Conservation (phyloP, 2,329 filamentous ascomycete species). For the Phialocephala subalpina region DNA sequence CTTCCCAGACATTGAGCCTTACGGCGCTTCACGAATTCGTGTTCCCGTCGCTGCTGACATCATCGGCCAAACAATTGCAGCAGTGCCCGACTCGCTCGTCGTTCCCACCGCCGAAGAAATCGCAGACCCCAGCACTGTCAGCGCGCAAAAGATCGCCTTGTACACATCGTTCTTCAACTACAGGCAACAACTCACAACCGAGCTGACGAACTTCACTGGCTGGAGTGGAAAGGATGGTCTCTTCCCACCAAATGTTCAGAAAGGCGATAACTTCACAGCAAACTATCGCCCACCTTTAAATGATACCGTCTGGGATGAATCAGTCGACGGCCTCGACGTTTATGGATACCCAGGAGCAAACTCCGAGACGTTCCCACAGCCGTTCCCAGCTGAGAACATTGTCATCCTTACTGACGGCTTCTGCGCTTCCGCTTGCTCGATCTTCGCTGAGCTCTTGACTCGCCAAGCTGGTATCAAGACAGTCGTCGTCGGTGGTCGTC, state of each 20-base stretch:
- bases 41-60: conserved; percentile 13
- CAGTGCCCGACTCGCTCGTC: conserved; percentile 8
- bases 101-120: neutral
- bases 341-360: conserved; percentile 33
- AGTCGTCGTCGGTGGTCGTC: conserved; percentile 58
- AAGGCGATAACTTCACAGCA: conserved; percentile 24
- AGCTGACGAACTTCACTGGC: conserved; percentile 20
- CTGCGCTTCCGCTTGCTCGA: conserved; percentile 65
- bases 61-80: conserved; percentile 3
- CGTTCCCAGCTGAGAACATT: conserved; percentile 50
- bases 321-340: conserved; percentile 32
- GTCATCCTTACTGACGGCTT: conserved; percentile 59
- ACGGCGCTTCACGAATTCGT: conserved; percentile 14
- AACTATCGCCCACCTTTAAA: conserved; percentile 12
- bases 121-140: neutral
- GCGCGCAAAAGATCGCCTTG: neutral
- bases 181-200: conserved; percentile 3
- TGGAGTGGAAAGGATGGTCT: neutral
- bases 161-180: conserved; percentile 17
- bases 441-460: conserved; percentile 61
- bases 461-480: conserved; percentile 59
- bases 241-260: conserved; percentile 11
- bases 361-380: conserved; percentile 29
- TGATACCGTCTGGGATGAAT: conserved; percentile 12
- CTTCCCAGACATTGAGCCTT: conserved; percentile 24